Evolutionary conservation across 2,329 filamentous ascomycete genomes (phyloP).

Genomic region (Trichoderma sp.): DNA sequence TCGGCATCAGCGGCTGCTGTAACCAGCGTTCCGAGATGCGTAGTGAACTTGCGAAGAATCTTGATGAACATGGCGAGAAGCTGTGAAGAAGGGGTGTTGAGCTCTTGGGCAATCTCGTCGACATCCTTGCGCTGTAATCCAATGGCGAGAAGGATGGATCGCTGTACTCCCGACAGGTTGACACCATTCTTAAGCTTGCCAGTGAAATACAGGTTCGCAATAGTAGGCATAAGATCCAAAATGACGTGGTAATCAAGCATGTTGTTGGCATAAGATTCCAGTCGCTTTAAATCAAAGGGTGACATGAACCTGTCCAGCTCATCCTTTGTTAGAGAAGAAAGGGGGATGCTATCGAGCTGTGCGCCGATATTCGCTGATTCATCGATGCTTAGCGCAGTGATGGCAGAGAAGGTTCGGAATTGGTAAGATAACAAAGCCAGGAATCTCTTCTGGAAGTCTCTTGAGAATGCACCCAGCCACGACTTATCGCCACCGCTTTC

Average conservation of each 20-base stretch:
- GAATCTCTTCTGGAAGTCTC: slow-evolving; percentile 95
- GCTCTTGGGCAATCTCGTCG: slow-evolving; percentile 77
- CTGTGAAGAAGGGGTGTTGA: slow-evolving; percentile 74
- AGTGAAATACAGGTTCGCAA: slow-evolving; percentile 84
- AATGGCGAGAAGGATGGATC: slow-evolving; percentile 84
- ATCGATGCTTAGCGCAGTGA: slow-evolving; percentile 83
- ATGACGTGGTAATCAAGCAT: slow-evolving; percentile 98
- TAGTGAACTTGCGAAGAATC: slow-evolving; percentile 83
- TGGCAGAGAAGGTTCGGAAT: slow-evolving; percentile 79
- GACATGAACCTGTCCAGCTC: slow-evolving; percentile 80
- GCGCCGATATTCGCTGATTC: slow-evolving; percentile 79
- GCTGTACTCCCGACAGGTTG: slow-evolving; percentile 79
- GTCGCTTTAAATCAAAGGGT: slow-evolving; percentile 90
- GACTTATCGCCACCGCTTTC: slow-evolving; percentile 67
- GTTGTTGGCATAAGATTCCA: slow-evolving; percentile 95
- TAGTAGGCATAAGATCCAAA: slow-evolving; percentile 82
- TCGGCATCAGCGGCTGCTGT: slow-evolving; percentile 72
- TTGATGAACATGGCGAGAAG: slow-evolving; percentile 97
- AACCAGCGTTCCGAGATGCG: slow-evolving; percentile 75
- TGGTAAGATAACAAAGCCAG: slow-evolving; percentile 87
- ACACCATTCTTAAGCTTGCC: slow-evolving; percentile 70
- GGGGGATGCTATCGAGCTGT: slow-evolving; percentile 59
- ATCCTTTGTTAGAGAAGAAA: slow-evolving; percentile 66
- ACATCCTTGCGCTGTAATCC: slow-evolving; percentile 90
- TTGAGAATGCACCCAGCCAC: slow-evolving; percentile 89